Percentiles rank a stretch among this genome's conserved stretches.
Conservation (phyloP, 148 eudicot species). For the Fagopyrum esculentum region DNA sequence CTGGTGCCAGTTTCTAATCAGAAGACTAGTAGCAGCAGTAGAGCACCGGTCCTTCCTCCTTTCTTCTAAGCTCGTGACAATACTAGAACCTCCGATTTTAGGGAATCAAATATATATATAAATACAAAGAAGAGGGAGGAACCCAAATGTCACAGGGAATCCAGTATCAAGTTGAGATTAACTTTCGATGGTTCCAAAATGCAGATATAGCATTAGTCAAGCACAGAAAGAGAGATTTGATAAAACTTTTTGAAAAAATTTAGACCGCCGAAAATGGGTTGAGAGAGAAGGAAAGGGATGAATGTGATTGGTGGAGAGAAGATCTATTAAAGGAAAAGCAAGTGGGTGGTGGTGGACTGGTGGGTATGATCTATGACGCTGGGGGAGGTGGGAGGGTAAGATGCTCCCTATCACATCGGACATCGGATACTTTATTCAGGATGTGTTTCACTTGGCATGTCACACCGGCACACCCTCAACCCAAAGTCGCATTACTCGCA, state of each 20-base stretch:
- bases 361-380: no score
- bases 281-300: neutral
- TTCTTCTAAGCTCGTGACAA: neutral
- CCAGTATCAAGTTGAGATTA: neutral
- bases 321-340: neutral
- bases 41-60: neutral
- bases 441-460: neutral
- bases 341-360: constrained; percentile 4
- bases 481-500: no score
- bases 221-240: constrained; percentile 2
- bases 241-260: neutral
- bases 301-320: neutral
- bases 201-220: neutral
- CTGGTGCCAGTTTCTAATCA: constrained; percentile 1
- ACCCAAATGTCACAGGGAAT: neutral
- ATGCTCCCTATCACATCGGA: neutral
- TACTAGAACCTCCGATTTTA: neutral
- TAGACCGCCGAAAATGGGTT: constrained; percentile 8
- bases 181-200: constrained; percentile 8
- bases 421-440: neutral
- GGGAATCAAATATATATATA: neutral
- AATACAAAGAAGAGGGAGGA: neutral
- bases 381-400: neutral
- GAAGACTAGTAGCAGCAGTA: neutral
- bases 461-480: no score